Base-by-base conservation (phyloP, 2,329 filamentous ascomycete species). In the Hypoxylon sp. region DNA sequence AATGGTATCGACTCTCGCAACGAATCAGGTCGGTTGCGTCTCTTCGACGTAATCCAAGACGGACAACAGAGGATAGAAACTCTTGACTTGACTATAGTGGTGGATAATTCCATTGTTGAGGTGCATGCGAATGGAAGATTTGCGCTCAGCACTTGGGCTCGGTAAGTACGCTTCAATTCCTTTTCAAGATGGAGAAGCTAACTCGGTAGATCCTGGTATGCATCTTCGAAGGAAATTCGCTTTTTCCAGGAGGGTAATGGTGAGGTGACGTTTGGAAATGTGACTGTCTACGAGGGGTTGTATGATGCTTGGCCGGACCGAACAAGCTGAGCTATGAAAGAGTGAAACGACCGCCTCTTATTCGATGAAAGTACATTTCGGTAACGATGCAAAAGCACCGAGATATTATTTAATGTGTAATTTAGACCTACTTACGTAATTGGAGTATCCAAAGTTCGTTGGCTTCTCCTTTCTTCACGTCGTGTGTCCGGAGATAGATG, bases 101-200 rank as follows among this genome's bases (percentile, higher is more conserved):
- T 83, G 0, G 82, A 80, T 50, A 80, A 80, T 47, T 71, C 77
- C 2, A 68, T 80, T 22, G 71, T 80, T 6, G 79, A 83, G 65
- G 77, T 83, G 0, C 79, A 82, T 60, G 81, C 80, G 8, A 83
- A 83, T 42, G 77, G 78, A 31, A 71, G 81, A 5, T 83, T 83
- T 57, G 81, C 77, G 2, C 33, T 83, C 19, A 80, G 81, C 54
- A 83, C 82, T 3, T 83, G 82, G 82, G 78, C 78, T 55, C 77
- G 80, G 80, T 82, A 78, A 74, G 80, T 48, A 19, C 22, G 35
- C 14, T 14, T 44, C 13, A 6, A 14, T 13, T 26, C 22, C 17
- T 19, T 37, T 46, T 53, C 58, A 14, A 5, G 50, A 65, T 3
- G 50, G 66, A 10, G 62, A 69, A 64, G 58, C 74, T 74, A 52